Evolutionary conservation across 495 filamentous ascomycete genomes (phyloP), one percentile per base, ranked within the genome.

Genomic region (Oleoguttula mirabilis): DNA sequence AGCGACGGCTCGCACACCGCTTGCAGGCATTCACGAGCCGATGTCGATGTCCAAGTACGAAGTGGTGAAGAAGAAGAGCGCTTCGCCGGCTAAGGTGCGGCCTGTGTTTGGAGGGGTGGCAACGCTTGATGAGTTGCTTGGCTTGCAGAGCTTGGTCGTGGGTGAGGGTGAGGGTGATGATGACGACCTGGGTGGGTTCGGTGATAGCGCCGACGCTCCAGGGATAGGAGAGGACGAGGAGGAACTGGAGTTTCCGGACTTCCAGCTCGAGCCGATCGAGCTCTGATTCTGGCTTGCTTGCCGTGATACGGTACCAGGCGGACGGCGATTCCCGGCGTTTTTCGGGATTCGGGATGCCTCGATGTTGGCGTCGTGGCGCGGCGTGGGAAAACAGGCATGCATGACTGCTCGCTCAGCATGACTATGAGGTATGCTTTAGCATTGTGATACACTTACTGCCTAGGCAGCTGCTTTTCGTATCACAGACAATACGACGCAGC

Each of bases 1-100:
- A 6, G 62, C 66, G 8, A 62, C 54, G 3, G 44, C 75, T 8
- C 53, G 48, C 58, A 51, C 54, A 27, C 61, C 55, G 4, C 51
- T 55, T 11, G 12, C 34, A 5, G 27, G 32, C 12, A 23, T 41
- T 1, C 35, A 38, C 22, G 21, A 35, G 14, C 25, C 7, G 25
- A n/a, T n/a, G n/a, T n/a, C n/a, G n/a, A n/a, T n/a, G n/a, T n/a
- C n/a, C n/a, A n/a, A 28, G 7, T n/a, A 7, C n/a, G 25, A 7
- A n/a, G 25, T 28, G 25, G n/a, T 7, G 7, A n/a, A 7, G 25
- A n/a, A 7, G 25, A 28, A 28, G 22, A 43, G 28, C 10, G 16
- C 7, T 12, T n/a, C 3, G 22, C 22, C 8, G 12, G 8, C 17
- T 21, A 22, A 16, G 37, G 28, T 11, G 12, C 28, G 16, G 5